Evolutionary conservation across 2,329 filamentous ascomycete genomes (phyloP), one percentile per base, ranked within the genome.

Genomic region (Fusarium sp.): DNA sequence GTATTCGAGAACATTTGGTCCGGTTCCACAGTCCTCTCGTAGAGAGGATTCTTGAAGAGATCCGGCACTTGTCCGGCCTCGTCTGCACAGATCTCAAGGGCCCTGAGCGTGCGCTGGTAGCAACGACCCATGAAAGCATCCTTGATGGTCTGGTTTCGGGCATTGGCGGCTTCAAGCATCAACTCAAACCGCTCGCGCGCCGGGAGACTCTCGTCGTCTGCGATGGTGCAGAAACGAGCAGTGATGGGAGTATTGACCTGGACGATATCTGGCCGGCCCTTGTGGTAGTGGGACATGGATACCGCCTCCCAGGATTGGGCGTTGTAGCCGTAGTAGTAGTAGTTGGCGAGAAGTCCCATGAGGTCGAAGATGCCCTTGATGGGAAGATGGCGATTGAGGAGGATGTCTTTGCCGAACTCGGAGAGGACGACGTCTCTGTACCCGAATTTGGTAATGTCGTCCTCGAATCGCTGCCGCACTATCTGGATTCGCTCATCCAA

Each of bases 231-330:
- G n/a, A 62, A 68, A 18, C 52, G 34, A 1, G 58, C 58, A 0
- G 55, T 62, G 8, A 40, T 60, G 9, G 53, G 43, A 8, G 65
- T 68, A 27, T 68, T 62, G 16, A 60, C 56, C 37, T 68, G 66
- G 1, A 68, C 60, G 12, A 68, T 68, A 16, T 68, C 66, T 6
- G 63, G 62, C 3, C 66, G 62, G 3, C 66, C 66, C 27, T 66
- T 66, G 58, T 68, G 66, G 44, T 66, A 68, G 55, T 68, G 66
- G 5, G 58, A 59, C 62, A 66, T 68, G 15, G 66, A 68, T 8
- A 68, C 36, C 11, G 66, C 62, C 36, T 62, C 59, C 66, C 66
- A 68, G 5, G 54, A 66, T 3, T 52, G 62, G 6, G 59, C 54
- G 18, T 66, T 68, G 27, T 60, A 60, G 44, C 66, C 66, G 16